A percentile compares a stretch with the other conserved stretches of the same genome.
These are phyloP conservation scores for Aspergillus cavernicola DNA, from an alignment of 495 filamentous ascomycete species.

Conservation along the genomic window DNA sequence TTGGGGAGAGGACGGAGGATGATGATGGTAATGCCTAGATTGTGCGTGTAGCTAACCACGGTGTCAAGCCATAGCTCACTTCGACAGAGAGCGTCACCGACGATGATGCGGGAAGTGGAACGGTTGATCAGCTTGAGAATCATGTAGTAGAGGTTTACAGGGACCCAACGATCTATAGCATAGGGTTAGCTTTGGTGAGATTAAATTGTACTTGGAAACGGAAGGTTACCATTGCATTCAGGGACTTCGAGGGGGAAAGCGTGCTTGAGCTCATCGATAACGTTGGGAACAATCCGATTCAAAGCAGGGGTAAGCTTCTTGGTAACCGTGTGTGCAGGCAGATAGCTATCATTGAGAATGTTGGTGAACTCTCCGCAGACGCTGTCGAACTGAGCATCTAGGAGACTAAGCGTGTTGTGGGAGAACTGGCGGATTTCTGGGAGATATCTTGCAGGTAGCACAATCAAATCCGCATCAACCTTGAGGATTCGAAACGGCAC, in stretches of 20 bases:
- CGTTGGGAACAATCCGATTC: slow-evolving; percentile 23
- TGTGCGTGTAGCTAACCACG: slow-evolving; percentile 51
- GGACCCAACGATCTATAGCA: slow-evolving; percentile 22
- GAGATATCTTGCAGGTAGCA: slow-evolving; percentile 29
- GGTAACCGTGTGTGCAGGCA: slow-evolving; percentile 23
- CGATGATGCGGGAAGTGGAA: slow-evolving; percentile 54
- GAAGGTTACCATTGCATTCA: slow-evolving; percentile 23
- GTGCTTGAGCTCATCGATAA: slow-evolving; percentile 28
- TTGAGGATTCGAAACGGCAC: slow-evolving; percentile 31
- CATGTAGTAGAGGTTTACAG: slow-evolving; percentile 22
- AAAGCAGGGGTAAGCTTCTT: slow-evolving; percentile 27
- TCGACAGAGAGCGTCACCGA: slow-evolving; percentile 49
- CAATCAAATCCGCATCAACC: slow-evolving; percentile 31
- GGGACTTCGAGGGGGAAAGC: slow-evolving; percentile 25
- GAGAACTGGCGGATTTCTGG: slow-evolving; percentile 23
- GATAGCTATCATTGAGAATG: slow-evolving; percentile 22
- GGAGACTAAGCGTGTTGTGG: slow-evolving; percentile 20
- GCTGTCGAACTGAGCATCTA: slow-evolving; percentile 32
- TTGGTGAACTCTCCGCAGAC: slow-evolving; percentile 32
- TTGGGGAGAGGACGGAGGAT: slow-evolving; percentile 32
- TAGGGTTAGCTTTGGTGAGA: not conserved
- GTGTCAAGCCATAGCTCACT: slow-evolving; percentile 53
- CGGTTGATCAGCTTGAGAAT: slow-evolving; percentile 47
- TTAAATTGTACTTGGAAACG: not conserved
- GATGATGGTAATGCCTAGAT: slow-evolving; percentile 35